Evolutionary conservation across 495 filamentous ascomycete genomes (phyloP), one percentile per base, ranked within the genome.

Genomic region (Usnea hakonensis): DNA sequence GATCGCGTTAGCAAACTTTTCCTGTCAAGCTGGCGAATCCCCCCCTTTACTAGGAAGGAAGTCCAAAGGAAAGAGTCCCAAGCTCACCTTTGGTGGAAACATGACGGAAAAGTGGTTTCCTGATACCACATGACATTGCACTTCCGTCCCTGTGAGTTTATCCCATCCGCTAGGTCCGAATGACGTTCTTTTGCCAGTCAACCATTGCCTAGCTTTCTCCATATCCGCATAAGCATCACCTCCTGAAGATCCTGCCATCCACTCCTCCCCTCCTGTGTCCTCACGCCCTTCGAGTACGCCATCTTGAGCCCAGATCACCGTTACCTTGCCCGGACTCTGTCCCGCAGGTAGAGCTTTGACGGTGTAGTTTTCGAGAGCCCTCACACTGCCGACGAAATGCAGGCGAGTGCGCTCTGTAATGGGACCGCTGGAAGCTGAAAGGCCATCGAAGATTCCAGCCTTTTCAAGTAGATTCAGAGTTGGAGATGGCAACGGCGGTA

Each of bases 401-500:
- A 84, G 83, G 0, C 74, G 74, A 28, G 61, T 63, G 41, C 61
- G 54, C 54, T 57, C 41, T 1, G 61, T 48, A 41, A 69, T 55
- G 73, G 65, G 63, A 72, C 26, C 54, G 37, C 55, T 43, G 28
- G 61, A 52, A 0, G 40, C 48, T 6, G 52, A 73, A 58, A 74
- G 71, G 23, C 83, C 83, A 33, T 84, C 85, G 46, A 88, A 81
- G 1, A 88, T 79, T 46, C 85, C 85, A 57, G 87, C 84, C 23
- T 78, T 74, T 36, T 83, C 83, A 66, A 87, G 85, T 78, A 82
- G 86, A 57, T 79, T 76, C 64, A 87, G 84, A 1, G 87, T 81
- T 19, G 82, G 78, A 33, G 81, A 74, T 0, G 85, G 85, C 1
- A 88, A 75, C 23, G 84, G 83, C 63, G 84, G 85, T 52, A 87